Percentiles rank a stretch among this genome's conserved stretches.
Conservation (phyloP, 768 basidiomycete species). For the Clathrus columnatus region DNA sequence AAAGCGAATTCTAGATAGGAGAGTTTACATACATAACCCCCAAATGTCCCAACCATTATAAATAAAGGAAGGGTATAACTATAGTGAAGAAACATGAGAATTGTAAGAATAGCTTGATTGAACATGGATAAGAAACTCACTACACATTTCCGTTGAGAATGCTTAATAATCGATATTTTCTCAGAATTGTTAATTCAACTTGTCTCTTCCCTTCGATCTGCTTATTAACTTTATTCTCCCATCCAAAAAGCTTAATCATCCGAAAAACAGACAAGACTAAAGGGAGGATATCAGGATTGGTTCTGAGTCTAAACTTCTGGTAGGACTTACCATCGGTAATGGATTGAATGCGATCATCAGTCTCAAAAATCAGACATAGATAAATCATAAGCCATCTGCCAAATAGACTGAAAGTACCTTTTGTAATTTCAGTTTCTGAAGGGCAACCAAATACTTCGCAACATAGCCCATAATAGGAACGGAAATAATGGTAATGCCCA, state of each 20-base stretch:
- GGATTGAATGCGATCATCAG: conserved; percentile 28
- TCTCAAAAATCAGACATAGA: conserved; percentile 14
- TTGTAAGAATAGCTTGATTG: too few species aligned
- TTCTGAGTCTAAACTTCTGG: not conserved
- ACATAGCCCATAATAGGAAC: conserved; percentile 29
- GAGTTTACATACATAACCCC: conserved; percentile 16
- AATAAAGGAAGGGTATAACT: conserved; percentile 27
- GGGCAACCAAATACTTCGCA: conserved; percentile 20
- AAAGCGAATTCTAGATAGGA: not conserved
- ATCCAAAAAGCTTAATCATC: conserved; percentile 37
- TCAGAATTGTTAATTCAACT: conserved; percentile 24
- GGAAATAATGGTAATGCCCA: conserved; percentile 25
- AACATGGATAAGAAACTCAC: conserved; percentile 9
- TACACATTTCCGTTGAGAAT: conserved; percentile 22
- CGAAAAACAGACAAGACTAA: conserved; percentile 21
- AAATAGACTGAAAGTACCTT: not conserved
- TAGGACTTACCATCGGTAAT: conserved; percentile 25
- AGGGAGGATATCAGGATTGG: not conserved
- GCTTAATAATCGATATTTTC: conserved; percentile 22
- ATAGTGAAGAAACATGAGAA: not conserved
- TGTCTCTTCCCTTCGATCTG: conserved; percentile 26
- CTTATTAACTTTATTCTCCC: conserved; percentile 27
- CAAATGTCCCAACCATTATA: conserved; percentile 26
- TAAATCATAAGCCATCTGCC: not conserved
- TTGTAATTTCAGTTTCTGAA: conserved; percentile 26